phyloP scores from a whole-genome alignment of 257 asterid genomes.

The Nicotiana knightiana region DNA sequence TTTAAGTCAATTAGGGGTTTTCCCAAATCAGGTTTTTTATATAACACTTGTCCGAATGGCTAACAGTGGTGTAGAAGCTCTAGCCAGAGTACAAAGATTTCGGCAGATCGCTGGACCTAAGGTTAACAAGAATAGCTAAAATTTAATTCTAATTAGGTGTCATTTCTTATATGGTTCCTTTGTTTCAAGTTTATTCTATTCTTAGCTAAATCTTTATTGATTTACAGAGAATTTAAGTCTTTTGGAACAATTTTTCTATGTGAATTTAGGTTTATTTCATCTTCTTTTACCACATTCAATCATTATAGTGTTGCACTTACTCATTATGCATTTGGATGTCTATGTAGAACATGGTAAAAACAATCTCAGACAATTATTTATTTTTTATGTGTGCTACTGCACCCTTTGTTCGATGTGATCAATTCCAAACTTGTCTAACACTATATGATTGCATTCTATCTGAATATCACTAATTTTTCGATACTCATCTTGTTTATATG shows the following conservation, averaged over 20 bases:
- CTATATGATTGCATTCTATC: neutral
- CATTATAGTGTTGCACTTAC: neutral
- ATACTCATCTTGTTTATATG: neutral
- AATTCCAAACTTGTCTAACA: neutral
- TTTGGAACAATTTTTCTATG: neutral
- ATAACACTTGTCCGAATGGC: neutral
- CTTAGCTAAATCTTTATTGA: neutral
- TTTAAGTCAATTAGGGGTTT: neutral
- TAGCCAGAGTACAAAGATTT: neutral
- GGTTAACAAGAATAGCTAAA: neutral
- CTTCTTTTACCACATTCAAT: neutral
- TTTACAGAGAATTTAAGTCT: neutral
- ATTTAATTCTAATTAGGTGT: neutral
- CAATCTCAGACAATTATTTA: neutral
- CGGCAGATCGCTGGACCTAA: neutral
- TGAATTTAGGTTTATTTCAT: neutral
- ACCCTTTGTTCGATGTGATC: neutral
- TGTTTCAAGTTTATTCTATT: neutral
- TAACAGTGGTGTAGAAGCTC: neutral
- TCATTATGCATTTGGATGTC: neutral
- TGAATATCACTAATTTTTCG: neutral
- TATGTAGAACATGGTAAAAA: neutral
- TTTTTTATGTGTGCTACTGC: neutral
- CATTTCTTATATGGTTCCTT: neutral
- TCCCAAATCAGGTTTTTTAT: no score